Percentiles rank a stretch among this genome's conserved stretches.
These are phyloP conservation scores for Pyrenochaeta sp. DNA, from an alignment of 2,329 filamentous ascomycete species.

Conservation along the genomic window DNA sequence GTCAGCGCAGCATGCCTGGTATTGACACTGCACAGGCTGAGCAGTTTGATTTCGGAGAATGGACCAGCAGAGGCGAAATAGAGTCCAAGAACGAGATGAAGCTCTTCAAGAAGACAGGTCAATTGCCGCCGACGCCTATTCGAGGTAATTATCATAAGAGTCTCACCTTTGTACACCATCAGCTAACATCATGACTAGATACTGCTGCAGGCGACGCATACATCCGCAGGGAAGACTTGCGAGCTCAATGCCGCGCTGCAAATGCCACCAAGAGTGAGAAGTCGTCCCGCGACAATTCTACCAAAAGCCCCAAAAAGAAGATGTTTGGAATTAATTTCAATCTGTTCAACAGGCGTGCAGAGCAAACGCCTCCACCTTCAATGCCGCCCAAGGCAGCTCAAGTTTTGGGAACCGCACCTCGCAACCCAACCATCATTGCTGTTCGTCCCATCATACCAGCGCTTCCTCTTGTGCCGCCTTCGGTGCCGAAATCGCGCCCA, in stretches of 20 bases:
- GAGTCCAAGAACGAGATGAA: constrained; percentile 50
- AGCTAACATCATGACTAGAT: no score
- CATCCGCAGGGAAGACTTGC: constrained; percentile 30
- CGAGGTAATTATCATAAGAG: constrained; percentile 19
- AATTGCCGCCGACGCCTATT: constrained; percentile 32
- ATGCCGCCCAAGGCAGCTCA: constrained; percentile 41
- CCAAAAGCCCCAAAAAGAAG: constrained; percentile 52
- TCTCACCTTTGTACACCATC: no score
- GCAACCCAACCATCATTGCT: constrained; percentile 18
- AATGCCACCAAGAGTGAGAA: constrained; percentile 20
- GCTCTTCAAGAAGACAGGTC: constrained; percentile 43
- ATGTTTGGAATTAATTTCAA: constrained; percentile 46
- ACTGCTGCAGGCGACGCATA: constrained; percentile 17
- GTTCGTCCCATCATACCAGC: constrained; percentile 25
- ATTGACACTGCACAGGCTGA: constrained; percentile 16
- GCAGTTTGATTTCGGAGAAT: constrained; percentile 34
- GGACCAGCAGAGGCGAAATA: constrained; percentile 49
- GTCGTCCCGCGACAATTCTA: constrained; percentile 11
- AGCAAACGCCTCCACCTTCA: constrained; percentile 8
- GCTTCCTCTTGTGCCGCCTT: constrained; percentile 13
- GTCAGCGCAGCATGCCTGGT: constrained; percentile 26
- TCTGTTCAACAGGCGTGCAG: constrained; percentile 28
- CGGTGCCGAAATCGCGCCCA: constrained; percentile 22
- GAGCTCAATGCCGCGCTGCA: constrained; percentile 23
- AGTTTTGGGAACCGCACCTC: constrained; percentile 41